Percentiles rank a stretch among this genome's conserved stretches.
Evolutionary conservation across 2,329 filamentous ascomycete genomes (phyloP).

Genomic region (Penicillium glabrum): DNA sequence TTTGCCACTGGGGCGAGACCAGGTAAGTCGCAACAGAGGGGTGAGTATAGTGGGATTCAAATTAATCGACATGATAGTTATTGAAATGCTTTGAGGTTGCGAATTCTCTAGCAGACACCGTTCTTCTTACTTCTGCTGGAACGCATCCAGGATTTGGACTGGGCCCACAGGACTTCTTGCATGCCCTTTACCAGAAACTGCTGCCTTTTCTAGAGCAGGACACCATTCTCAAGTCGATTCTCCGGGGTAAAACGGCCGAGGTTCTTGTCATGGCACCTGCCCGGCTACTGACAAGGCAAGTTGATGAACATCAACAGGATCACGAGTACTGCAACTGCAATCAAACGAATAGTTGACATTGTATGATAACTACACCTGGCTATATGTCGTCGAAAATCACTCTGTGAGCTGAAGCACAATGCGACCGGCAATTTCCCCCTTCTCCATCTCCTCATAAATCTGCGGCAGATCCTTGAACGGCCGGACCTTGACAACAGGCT

Average conservation of each 20-base stretch:
- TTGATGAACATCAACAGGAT: background rate
- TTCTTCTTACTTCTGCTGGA: slow-evolving; percentile 18
- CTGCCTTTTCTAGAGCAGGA: slow-evolving; percentile 30
- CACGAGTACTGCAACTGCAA: background rate
- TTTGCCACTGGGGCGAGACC: slow-evolving; percentile 31
- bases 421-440: slow-evolving; percentile 44
- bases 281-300: slow-evolving; percentile 10
- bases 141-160: slow-evolving; percentile 13
- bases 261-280: slow-evolving; percentile 27
- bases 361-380: background rate
- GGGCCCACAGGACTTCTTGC: slow-evolving; percentile 29
- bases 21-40: slow-evolving; percentile 20
- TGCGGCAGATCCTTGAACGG: slow-evolving; percentile 43
- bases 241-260: slow-evolving; percentile 29
- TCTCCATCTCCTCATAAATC: slow-evolving; percentile 48
- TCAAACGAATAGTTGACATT: background rate
- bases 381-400: background rate
- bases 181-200: slow-evolving; percentile 32
- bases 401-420: slow-evolving; percentile 44
- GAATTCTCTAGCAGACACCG: slow-evolving; percentile 31
- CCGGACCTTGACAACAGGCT: slow-evolving; percentile 43
- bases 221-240: slow-evolving; percentile 24
- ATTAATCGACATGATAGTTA: slow-evolving; percentile 15
- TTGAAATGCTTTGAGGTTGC: slow-evolving; percentile 34
- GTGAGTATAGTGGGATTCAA: background rate